A percentile compares a stretch with the other conserved stretches of the same genome.
phyloP scores from a whole-genome alignment of 139 green algal species.

The Coccomyxa sp. region DNA sequence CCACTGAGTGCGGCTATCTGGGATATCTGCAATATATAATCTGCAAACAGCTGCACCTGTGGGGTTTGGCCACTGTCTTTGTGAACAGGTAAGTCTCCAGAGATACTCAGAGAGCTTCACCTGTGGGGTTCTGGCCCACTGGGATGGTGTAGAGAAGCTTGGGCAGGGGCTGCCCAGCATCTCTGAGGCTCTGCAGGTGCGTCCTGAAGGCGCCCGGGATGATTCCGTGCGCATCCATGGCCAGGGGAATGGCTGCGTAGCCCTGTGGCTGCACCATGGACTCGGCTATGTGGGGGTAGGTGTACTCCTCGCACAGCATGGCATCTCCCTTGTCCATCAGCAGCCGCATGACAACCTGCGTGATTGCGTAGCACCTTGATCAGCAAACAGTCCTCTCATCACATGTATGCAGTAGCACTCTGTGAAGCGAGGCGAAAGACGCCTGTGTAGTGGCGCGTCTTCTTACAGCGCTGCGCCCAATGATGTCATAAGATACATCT shows the following conservation, averaged over 20 bases:
- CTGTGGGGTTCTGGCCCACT: conserved; percentile 72
- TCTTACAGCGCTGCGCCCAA: not conserved
- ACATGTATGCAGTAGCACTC: not conserved
- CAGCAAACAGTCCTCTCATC: not conserved
- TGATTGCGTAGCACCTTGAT: no score
- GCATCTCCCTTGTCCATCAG: conserved; percentile 50
- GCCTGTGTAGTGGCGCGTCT: not conserved
- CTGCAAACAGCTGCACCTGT: no score
- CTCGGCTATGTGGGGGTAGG: conserved; percentile 61
- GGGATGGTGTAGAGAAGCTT: conserved; percentile 64
- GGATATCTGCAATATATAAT: no score
- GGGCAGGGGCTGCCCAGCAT: conserved; percentile 2
- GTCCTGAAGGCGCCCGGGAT: conserved; percentile 33
- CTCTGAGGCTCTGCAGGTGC: conserved; percentile 8
- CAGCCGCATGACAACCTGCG: conserved; percentile 34
- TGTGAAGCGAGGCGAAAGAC: not conserved
- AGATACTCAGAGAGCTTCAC: conserved; percentile 11
- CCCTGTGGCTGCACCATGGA: conserved; percentile 50
- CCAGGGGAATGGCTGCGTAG: conserved; percentile 30
- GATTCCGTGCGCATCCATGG: conserved; percentile 57
- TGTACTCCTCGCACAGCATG: conserved; percentile 65
- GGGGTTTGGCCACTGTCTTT: no score
- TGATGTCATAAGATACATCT: not conserved
- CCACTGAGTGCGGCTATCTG: no score
- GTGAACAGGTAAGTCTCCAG: no score